Base-by-base conservation (phyloP, 306 rosid species). In the Corylus heterophylla region DNA sequence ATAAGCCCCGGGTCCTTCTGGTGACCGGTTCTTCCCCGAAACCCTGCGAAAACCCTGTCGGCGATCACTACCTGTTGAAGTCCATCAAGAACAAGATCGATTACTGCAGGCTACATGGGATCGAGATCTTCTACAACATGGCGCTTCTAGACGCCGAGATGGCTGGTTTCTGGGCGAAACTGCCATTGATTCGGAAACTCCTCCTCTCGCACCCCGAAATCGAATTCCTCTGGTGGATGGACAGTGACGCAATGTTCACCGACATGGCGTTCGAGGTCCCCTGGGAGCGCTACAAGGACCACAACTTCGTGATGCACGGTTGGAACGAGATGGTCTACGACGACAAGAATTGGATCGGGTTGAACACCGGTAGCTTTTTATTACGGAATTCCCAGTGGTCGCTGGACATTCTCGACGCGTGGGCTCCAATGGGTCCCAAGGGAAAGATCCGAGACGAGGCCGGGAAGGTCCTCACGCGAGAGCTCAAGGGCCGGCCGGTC, bases 351-450 rank as follows among this genome's bases (percentile, higher is more conserved):
- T 94, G 98, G 98, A 90, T 94, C 78, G 98, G 97, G 20, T 74
- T 94, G 86, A 94, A 94, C 71, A 92, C 96, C 5, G 97, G 98
- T 27, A 86, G 92, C 27, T 94, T 92, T 10, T 74, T 94, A 37
- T 73, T 94, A 22, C 78, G 98, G 76, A 94, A 94, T 39, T 81
- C 88, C 12, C 97, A 92, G 50, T 94, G 98, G 97, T 79, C 98
- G 5, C 37, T 94, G 75, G 97, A 94, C 78, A 71, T 94, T 78
- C 96, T 94, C 4, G 98, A 94, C 45, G 89, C 89, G 10, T 94
- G 98, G 98, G 94, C 98, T 4, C 97, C 98, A 0, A 94, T 94
- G 97, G 98, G 98, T 11, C 98, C 98, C 0, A 92, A 90, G 50
- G 98, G 98, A 83, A 89, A 85, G 78, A 67, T 90, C 74, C 79